phyloP scores from a whole-genome alignment of 352 stramenopile species.

The Nannochloropsis limnetica region DNA sequence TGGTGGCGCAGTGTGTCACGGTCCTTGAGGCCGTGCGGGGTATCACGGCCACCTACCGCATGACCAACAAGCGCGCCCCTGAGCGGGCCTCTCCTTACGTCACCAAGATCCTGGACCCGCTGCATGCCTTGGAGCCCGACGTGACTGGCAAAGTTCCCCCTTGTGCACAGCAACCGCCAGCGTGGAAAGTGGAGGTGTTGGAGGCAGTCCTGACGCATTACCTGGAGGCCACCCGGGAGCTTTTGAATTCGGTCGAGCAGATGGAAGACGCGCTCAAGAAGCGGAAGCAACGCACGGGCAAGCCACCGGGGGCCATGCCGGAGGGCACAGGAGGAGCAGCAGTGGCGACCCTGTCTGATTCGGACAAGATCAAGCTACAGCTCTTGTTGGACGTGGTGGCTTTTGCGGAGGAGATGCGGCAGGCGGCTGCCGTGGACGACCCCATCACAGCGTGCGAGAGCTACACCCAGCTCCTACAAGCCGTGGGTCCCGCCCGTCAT shows the following conservation, averaged over 20 bases:
- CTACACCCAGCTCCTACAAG: background rate
- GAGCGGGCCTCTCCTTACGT: background rate
- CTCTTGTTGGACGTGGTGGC: slow-evolving; percentile 24
- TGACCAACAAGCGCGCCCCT: slow-evolving; percentile 15
- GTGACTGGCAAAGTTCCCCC: background rate
- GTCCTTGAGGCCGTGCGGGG: background rate
- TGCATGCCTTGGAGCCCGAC: background rate
- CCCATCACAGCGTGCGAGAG: background rate
- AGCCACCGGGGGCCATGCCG: background rate
- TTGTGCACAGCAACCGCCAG: background rate
- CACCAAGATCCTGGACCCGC: background rate
- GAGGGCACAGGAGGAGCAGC: background rate
- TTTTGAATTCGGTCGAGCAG: slow-evolving; percentile 25
- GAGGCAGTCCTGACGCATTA: background rate
- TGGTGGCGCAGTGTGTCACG: slow-evolving; percentile 9
- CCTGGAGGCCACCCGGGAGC: background rate
- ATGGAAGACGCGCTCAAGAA: slow-evolving; percentile 32
- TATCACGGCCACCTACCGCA: background rate
- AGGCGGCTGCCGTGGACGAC: background rate
- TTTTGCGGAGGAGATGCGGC: slow-evolving; percentile 1
- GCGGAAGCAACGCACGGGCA: slow-evolving; percentile 14
- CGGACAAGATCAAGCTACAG: slow-evolving; percentile 16
- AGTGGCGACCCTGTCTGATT: background rate
- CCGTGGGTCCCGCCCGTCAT: background rate
- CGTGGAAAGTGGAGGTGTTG: slow-evolving; percentile 1